Conservation (phyloP, 2,329 filamentous ascomycete genomes). For the Talaromyces funiculosus region DNA sequence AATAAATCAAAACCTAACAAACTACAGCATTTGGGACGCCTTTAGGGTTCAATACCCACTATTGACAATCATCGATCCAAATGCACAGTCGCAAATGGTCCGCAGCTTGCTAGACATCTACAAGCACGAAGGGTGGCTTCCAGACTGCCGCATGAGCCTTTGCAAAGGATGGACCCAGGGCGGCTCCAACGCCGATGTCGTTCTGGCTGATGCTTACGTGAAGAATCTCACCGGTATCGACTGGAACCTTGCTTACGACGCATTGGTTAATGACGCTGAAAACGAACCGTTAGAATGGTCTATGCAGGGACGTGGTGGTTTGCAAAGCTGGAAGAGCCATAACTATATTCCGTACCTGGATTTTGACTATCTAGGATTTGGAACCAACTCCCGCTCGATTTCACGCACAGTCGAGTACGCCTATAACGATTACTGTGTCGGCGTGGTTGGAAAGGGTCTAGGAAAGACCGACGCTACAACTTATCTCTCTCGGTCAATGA, state of each 20-base stretch:
- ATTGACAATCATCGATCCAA: constrained; percentile 61
- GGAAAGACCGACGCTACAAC: constrained; percentile 52
- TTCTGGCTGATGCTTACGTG: constrained; percentile 62
- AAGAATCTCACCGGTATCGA: constrained; percentile 62
- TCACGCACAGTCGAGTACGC: constrained; percentile 70
- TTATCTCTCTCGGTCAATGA: constrained; percentile 55
- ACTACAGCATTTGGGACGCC: constrained; percentile 57
- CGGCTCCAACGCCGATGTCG: constrained; percentile 65
- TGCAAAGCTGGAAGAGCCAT: constrained; percentile 64
- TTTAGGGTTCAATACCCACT: constrained; percentile 65
- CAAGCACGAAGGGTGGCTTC: constrained; percentile 63
- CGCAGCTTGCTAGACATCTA: constrained; percentile 67
- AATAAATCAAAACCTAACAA: not conserved
- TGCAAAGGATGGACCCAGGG: constrained; percentile 67
- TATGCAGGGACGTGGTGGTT: constrained; percentile 61
- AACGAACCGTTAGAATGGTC: constrained; percentile 65
- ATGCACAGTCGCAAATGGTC: constrained; percentile 58
- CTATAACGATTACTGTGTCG: constrained; percentile 67
- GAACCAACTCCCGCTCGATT: constrained; percentile 64
- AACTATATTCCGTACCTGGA: constrained; percentile 67
- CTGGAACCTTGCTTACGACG: constrained; percentile 63
- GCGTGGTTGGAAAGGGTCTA: constrained; percentile 55
- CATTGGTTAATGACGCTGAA: constrained; percentile 65
- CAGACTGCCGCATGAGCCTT: constrained; percentile 68
- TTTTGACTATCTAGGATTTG: constrained; percentile 60